phyloP scores from a whole-genome alignment of 2,329 filamentous ascomycete genomes.

The Ophiocordyceps camponoti-rufipedis region DNA sequence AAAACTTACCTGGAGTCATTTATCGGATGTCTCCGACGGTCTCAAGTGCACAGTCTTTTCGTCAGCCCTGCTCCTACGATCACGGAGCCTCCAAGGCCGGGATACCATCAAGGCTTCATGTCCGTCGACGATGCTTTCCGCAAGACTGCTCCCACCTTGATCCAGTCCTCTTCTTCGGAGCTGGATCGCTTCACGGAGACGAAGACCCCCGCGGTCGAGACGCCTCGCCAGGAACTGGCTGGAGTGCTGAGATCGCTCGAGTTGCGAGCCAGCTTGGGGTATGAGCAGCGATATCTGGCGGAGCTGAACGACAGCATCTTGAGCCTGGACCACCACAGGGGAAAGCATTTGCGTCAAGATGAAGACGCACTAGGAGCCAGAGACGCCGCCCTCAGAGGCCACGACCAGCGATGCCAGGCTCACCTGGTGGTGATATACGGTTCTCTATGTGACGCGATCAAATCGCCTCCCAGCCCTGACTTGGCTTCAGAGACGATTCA shows the following conservation, averaged over 20 bases:
- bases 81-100: not conserved
- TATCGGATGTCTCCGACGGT: not conserved
- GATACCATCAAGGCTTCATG: not conserved
- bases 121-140: not conserved
- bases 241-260: not conserved
- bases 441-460: not conserved
- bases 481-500: not conserved
- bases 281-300: not conserved
- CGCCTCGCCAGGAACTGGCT: not conserved
- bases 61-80: too few relatives aligned
- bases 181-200: not conserved
- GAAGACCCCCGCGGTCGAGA: not conserved
- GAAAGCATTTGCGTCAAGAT: not conserved
- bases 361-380: not conserved
- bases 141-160: not conserved
- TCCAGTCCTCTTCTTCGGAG: not conserved
- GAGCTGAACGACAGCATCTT: not conserved
- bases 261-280: not conserved
- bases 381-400: not conserved
- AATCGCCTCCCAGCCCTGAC: not conserved
- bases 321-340: not conserved
- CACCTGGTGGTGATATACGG: not conserved
- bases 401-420: not conserved
- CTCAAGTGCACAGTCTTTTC: not conserved
- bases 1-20: not conserved